Percentiles rank a stretch among this genome's conserved stretches.
Conservation (phyloP, 352 stramenopile genomes). For the Globisporangium nagaii region DNA sequence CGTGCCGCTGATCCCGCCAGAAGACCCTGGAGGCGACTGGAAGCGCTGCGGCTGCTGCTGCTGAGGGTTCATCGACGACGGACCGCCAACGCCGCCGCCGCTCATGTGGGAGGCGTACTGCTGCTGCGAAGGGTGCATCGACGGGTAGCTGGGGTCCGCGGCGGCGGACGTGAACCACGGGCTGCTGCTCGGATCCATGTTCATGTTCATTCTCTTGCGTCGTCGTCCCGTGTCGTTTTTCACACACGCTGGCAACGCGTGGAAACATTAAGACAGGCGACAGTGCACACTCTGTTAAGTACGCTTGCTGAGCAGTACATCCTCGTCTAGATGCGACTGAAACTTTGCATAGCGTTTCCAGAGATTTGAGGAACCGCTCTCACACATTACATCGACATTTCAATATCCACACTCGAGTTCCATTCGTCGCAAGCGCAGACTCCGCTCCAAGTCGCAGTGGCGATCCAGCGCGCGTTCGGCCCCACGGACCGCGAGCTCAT, state of each 20-base stretch:
- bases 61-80: background rate
- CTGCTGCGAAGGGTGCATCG: conserved; percentile 12
- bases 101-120: conserved; percentile 1
- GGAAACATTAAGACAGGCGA: no score
- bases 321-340: no score
- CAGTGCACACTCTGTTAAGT: no score
- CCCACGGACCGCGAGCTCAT: conserved; percentile 84
- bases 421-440: no score
- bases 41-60: conserved; percentile 6
- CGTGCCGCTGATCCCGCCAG: conserved; percentile 14
- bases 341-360: no score
- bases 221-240: no score
- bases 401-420: no score
- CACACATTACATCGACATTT: no score
- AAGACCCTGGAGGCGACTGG: conserved; percentile 14
- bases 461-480: conserved; percentile 75
- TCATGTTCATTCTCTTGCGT: conserved; percentile 76
- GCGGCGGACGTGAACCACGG: conserved; percentile 62
- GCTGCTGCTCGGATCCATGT: conserved; percentile 63
- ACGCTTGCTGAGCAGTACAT: no score
- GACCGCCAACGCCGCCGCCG: background rate
- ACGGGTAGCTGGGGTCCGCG: conserved; percentile 35
- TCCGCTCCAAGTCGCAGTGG: conserved; percentile 32
- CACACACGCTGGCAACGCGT: no score
- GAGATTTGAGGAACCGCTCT: no score